Conservation (phyloP, 805 yeast species). For the Barnettozyma salicaria region DNA sequence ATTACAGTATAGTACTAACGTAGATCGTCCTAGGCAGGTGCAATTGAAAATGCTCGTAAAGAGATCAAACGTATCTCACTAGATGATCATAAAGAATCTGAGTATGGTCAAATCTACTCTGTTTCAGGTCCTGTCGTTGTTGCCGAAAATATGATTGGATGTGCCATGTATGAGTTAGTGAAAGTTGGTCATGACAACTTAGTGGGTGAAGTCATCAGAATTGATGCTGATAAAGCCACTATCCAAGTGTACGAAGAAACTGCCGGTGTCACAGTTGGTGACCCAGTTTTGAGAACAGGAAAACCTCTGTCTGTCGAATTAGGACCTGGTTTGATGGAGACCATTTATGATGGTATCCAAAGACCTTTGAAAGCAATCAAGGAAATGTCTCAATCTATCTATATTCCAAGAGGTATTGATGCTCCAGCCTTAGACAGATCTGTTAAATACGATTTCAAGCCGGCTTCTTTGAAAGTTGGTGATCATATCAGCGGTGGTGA, state of each 20-base stretch:
- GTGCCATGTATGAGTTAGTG: constrained; percentile 99
- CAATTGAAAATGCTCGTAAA: constrained; percentile 94
- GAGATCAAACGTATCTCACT: constrained; percentile 80
- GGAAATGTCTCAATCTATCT: constrained; percentile 82
- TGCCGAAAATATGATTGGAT: constrained; percentile 98
- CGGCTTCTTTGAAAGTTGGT: constrained; percentile 75
- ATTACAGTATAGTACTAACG: no score
- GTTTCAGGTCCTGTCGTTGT: constrained; percentile 98
- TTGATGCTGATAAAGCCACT: constrained; percentile 93
- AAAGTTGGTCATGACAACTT: constrained; percentile 95
- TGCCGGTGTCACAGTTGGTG: constrained; percentile 98
- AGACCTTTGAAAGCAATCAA: constrained; percentile 95
- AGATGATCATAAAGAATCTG: constrained; percentile 67
- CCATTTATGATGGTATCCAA: constrained; percentile 98
- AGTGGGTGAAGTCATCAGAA: constrained; percentile 98
- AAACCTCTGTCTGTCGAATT: constrained; percentile 98
- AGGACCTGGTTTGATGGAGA: constrained; percentile 99
- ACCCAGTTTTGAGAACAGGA: constrained; percentile 96
- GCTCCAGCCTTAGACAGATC: constrained; percentile 91
- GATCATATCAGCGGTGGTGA: constrained; percentile 99
- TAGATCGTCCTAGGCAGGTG: constrained; percentile 63
- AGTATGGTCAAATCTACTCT: constrained; percentile 84
- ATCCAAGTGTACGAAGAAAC: constrained; percentile 99
- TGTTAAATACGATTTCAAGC: constrained; percentile 79
- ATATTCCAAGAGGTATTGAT: constrained; percentile 98